These are phyloP conservation scores for Pestalotiopsis sp. DNA, from an alignment of 2,329 filamentous ascomycete genomes.

Conservation along the genomic window DNA sequence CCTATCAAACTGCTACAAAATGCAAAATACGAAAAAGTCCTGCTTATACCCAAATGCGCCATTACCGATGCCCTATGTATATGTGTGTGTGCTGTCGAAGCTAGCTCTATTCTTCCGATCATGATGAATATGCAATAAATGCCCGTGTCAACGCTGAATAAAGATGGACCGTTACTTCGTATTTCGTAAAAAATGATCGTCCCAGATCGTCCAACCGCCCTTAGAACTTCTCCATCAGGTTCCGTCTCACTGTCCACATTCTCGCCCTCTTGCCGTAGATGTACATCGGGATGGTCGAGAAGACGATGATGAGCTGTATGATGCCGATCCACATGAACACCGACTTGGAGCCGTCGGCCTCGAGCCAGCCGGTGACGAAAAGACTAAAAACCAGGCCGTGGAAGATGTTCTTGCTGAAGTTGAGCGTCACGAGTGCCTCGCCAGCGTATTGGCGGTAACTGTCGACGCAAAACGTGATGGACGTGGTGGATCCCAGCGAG, in stretches of 20 bases:
- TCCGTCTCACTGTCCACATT: slow-evolving; percentile 92
- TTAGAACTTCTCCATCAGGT: slow-evolving; percentile 79
- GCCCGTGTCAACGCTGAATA: background rate
- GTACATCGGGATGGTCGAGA: slow-evolving; percentile 87
- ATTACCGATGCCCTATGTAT: background rate
- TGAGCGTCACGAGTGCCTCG: slow-evolving; percentile 91
- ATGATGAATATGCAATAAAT: background rate
- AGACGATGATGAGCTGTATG: slow-evolving; percentile 77
- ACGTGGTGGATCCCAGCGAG: slow-evolving; percentile 84
- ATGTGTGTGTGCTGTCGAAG: background rate
- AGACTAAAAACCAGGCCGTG: slow-evolving; percentile 88
- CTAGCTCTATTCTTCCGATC: background rate
- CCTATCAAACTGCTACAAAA: background rate
- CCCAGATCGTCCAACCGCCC: background rate
- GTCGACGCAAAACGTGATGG: slow-evolving; percentile 93
- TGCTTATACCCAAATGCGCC: background rate
- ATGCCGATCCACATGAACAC: slow-evolving; percentile 85
- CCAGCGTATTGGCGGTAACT: slow-evolving; percentile 92
- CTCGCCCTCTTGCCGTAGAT: slow-evolving; percentile 87
- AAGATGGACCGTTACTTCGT: background rate
- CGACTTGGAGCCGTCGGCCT: slow-evolving; percentile 71
- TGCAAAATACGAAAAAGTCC: background rate
- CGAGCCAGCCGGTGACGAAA: slow-evolving; percentile 86
- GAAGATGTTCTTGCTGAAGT: slow-evolving; percentile 92
- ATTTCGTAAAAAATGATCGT: background rate